These are phyloP conservation scores for Lactarius hengduanensis DNA, from an alignment of 768 basidiomycete species.

Conservation along the genomic window DNA sequence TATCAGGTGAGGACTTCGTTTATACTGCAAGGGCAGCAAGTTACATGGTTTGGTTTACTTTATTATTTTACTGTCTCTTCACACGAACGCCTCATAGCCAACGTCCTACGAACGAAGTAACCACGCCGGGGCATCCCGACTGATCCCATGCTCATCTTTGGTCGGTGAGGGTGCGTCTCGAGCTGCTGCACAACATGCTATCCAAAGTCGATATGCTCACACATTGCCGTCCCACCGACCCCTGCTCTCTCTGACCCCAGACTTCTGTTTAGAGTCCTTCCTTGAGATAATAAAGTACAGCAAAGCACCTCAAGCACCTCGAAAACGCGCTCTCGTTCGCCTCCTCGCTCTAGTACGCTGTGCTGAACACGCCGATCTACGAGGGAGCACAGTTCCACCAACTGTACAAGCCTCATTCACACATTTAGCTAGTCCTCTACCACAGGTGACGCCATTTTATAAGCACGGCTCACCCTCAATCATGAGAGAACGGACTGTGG, in stretches of 20 bases:
- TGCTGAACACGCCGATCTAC: constrained; percentile 85
- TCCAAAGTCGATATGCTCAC: constrained; percentile 90
- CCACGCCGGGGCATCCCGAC: too few species aligned
- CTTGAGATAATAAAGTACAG: constrained; percentile 70
- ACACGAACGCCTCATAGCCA: too few species aligned
- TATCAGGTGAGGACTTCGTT: too few species aligned
- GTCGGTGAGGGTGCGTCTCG: constrained; percentile 91
- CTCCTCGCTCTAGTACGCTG: constrained; percentile 60
- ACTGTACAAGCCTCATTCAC: not conserved
- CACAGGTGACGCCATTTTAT: not conserved
- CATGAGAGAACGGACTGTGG: not conserved
- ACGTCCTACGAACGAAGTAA: too few species aligned
- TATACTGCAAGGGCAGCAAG: too few species aligned
- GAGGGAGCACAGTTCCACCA: constrained; percentile 38
- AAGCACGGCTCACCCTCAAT: not conserved
- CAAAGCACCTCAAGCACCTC: constrained; percentile 57
- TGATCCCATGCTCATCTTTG: constrained; percentile 41
- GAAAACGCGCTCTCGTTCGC: constrained; percentile 68
- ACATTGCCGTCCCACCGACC: constrained; percentile 85
- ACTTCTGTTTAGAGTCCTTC: constrained; percentile 90
- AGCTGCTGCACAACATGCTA: constrained; percentile 61
- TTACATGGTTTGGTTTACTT: too few species aligned
- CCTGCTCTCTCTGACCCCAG: too few species aligned
- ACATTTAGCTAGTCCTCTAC: not conserved
- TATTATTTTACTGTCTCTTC: too few species aligned